phyloP scores from a whole-genome alignment of 805 yeast species.

The Metschnikowia anglica region DNA sequence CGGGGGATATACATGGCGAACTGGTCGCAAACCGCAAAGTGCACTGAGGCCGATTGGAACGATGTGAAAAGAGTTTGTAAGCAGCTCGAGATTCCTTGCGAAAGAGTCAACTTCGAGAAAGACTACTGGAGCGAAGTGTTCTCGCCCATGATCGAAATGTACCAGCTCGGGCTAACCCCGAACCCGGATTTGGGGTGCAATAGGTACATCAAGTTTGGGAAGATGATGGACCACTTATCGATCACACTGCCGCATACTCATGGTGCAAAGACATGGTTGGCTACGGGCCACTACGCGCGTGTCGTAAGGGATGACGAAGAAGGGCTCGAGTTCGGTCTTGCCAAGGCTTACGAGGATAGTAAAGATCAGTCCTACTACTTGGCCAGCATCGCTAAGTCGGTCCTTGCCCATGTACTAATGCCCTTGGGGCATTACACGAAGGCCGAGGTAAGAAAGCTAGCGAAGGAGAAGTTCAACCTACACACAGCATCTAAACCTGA shows the following conservation, averaged over 20 bases:
- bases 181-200: constrained; percentile 95
- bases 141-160: constrained; percentile 82
- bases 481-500: constrained; percentile 80
- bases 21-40: constrained; percentile 69
- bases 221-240: constrained; percentile 55
- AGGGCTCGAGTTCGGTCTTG: constrained; percentile 35
- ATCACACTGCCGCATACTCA: neutral
- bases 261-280: constrained; percentile 68
- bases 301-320: constrained; percentile 37
- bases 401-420: constrained; percentile 54
- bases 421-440: constrained; percentile 82
- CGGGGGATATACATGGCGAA: constrained; percentile 91
- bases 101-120: constrained; percentile 76
- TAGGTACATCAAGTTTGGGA: constrained; percentile 82
- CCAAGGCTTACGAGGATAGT: constrained; percentile 53
- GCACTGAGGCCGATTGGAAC: constrained; percentile 87
- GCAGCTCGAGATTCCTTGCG: constrained; percentile 64
- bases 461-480: constrained; percentile 48
- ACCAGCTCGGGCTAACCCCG: constrained; percentile 77
- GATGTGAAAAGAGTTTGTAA: constrained; percentile 69
- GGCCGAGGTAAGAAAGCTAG: constrained; percentile 70
- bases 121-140: constrained; percentile 95
- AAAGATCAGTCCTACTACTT: constrained; percentile 94
- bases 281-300: constrained; percentile 81
- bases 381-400: constrained; percentile 55